Percentiles rank a stretch among this genome's conserved stretches.
Conservation (phyloP, 108 stramenopile species). For the Stephanodiscus triporus region DNA sequence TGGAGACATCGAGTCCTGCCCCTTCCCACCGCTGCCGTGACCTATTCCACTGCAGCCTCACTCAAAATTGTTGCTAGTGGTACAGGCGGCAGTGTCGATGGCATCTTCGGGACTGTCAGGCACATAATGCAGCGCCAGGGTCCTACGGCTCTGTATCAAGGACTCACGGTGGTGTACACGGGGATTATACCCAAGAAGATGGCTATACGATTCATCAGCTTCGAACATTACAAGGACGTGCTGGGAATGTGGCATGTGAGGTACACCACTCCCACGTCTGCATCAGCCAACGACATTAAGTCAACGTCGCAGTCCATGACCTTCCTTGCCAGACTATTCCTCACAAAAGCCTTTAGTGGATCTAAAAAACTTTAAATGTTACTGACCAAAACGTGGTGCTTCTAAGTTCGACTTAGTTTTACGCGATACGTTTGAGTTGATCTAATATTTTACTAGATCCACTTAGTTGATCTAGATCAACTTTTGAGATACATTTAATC, state of each 20-base stretch:
- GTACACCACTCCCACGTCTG: neutral
- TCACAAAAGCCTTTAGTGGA: too few species aligned
- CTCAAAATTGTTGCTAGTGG: too few species aligned
- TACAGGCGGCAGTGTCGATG: too few species aligned
- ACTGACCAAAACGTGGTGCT: too few species aligned
- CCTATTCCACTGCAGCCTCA: neutral
- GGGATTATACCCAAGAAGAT: constrained; percentile 98
- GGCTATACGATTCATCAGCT: constrained; percentile 96
- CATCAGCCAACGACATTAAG: constrained; percentile 10
- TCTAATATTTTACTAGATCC: too few species aligned
- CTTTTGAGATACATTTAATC: too few species aligned
- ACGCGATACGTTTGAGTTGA: too few species aligned
- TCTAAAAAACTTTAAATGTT: too few species aligned
- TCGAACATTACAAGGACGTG: constrained; percentile 77
- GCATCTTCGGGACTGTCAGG: constrained; percentile 78
- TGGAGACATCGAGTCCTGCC: neutral
- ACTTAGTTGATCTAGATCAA: too few species aligned
- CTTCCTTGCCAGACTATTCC: constrained; percentile 93
- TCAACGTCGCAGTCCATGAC: constrained; percentile 37
- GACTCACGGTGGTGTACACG: constrained; percentile 92
- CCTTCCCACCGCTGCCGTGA: constrained; percentile 30
- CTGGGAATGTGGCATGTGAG: constrained; percentile 30
- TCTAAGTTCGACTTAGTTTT: too few species aligned
- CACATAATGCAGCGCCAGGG: constrained; percentile 92
- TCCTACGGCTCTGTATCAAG: constrained; percentile 96